phyloP scores from a whole-genome alignment of 306 rosid genomes.

The Ceratonia siliqua region DNA sequence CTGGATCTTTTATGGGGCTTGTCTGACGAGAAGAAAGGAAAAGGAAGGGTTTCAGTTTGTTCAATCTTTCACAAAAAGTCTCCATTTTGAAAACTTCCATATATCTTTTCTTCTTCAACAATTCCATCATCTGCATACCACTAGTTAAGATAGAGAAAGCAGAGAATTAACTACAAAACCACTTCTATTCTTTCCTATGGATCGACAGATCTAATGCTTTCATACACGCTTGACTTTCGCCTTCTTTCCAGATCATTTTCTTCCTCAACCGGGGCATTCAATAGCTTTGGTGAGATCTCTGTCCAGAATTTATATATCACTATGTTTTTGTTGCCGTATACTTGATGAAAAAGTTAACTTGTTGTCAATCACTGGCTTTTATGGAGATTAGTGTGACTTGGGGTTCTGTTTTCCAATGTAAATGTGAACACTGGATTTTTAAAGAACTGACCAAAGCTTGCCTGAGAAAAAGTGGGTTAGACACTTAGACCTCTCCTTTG shows the following conservation, averaged over 20 bases:
- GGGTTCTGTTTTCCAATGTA: slow-evolving; percentile 43
- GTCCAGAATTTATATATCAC: neutral
- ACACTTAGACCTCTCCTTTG: slow-evolving; percentile 51
- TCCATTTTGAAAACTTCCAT: slow-evolving; percentile 13
- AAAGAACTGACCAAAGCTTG: slow-evolving; percentile 40
- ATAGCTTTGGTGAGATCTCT: slow-evolving; percentile 41
- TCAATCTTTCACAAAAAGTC: slow-evolving; percentile 22
- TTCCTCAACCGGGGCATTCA: slow-evolving; percentile 6
- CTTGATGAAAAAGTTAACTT: slow-evolving; percentile 17
- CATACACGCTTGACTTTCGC: slow-evolving; percentile 27
- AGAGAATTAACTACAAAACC: slow-evolving; percentile 13
- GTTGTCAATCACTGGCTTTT: slow-evolving; percentile 24
- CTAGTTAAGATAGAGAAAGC: neutral
- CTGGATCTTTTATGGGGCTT: slow-evolving; percentile 65
- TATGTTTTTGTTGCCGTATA: neutral
- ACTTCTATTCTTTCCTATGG: slow-evolving; percentile 39
- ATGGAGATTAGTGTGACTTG: slow-evolving; percentile 11
- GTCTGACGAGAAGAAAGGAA: slow-evolving; percentile 36
- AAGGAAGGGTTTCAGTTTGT: slow-evolving; percentile 28
- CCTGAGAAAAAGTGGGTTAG: slow-evolving; percentile 42
- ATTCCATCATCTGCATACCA: slow-evolving; percentile 4
- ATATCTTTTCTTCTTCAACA: slow-evolving; percentile 35
- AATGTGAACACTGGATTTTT: slow-evolving; percentile 38
- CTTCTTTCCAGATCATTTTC: slow-evolving; percentile 39
- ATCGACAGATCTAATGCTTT: slow-evolving; percentile 60